Base-by-base conservation (phyloP, 2,329 filamentous ascomycete species). In the Verruconis gallopava region DNA sequence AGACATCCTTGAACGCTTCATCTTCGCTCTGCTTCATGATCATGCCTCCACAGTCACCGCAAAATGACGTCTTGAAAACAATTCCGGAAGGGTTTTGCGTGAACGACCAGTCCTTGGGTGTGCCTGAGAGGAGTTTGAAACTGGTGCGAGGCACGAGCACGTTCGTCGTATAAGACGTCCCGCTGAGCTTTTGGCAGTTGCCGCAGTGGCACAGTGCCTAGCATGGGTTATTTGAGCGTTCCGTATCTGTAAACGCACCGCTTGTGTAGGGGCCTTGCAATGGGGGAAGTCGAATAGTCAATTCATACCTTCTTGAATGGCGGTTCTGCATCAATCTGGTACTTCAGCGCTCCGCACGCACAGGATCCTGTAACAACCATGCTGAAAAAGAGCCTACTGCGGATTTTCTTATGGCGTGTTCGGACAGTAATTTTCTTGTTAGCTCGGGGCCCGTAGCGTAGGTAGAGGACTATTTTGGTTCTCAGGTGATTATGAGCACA, bases 121-220 rank as follows among this genome's bases (percentile, higher is more conserved):
- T 6, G 11, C 33, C 33, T 15, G 33, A 13, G 6, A 15, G 11
- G 33, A 36, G 33, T 15, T 36, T 36, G 33, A 11, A 36, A 14
- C 53, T 55, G 3, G 62, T 53, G 3, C 54, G 57, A 1, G 62
- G 57, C 17, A 68, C 61, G 44, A 72, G 47, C 25, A 66, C 53
- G 58, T 65, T 73, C 52, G 66, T 67, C 52, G 66, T 69, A 53
- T 69, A 73, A 4, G 64, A 63, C 20, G 62, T 64, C 18, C 73
- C 69, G 5, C 59, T 60, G 48, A 74, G 72, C 58, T 77, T 77
- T 36, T 65, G 67, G 55, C 72, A 76, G 53, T 75, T 71, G 11
- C 56, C 46, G 52, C 25, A 30, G 25, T 30, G 25, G 25, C 25
- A 30, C n/a, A 30, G 25, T 30, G 25, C 25, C 25, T 30, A n/a